Evolutionary conservation across 169 alveolate species (phyloP).

Genomic region (Cryptosporidium ubiquitum): DNA sequence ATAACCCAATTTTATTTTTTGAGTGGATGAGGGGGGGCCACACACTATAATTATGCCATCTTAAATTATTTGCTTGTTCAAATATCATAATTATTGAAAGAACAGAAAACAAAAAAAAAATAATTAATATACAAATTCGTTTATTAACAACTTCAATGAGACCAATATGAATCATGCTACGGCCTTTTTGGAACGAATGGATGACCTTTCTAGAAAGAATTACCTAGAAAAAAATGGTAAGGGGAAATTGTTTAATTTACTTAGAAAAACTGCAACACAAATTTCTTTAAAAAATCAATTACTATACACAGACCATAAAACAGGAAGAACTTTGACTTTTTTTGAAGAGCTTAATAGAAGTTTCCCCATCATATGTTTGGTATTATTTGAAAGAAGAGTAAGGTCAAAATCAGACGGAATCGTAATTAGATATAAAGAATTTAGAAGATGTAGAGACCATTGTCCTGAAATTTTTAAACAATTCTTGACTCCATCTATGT

Average conservation of each 20-base stretch:
- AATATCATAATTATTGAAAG: not conserved
- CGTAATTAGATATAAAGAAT: conserved; percentile 52
- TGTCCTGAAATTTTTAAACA: conserved; percentile 55
- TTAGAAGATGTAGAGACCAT: conserved; percentile 49
- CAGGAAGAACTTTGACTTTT: conserved; percentile 26
- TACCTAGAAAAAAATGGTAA: conserved; percentile 45
- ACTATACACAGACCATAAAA: conserved; percentile 1
- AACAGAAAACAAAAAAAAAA: not conserved
- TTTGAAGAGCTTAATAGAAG: conserved; percentile 46
- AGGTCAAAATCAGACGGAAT: conserved; percentile 69
- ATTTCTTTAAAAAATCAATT: conserved; percentile 31
- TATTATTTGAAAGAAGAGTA: conserved; percentile 64
- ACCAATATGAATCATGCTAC: conserved; percentile 4
- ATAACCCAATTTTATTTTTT: not conserved
- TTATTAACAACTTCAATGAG: not conserved
- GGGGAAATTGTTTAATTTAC: conserved; percentile 22
- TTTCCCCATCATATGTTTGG: conserved; percentile 27
- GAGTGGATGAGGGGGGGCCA: conserved; percentile 73
- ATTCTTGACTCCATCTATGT: conserved; percentile 54
- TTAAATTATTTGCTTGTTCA: not conserved
- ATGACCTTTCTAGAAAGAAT: conserved; percentile 17
- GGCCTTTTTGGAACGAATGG: conserved; percentile 3
- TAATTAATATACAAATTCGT: not conserved
- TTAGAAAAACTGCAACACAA: conserved; percentile 41
- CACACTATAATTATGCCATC: conserved; percentile 16